phyloP scores from a whole-genome alignment of 1,139 yeast genomes.

The Zygosaccharomyces pseudobailii region DNA sequence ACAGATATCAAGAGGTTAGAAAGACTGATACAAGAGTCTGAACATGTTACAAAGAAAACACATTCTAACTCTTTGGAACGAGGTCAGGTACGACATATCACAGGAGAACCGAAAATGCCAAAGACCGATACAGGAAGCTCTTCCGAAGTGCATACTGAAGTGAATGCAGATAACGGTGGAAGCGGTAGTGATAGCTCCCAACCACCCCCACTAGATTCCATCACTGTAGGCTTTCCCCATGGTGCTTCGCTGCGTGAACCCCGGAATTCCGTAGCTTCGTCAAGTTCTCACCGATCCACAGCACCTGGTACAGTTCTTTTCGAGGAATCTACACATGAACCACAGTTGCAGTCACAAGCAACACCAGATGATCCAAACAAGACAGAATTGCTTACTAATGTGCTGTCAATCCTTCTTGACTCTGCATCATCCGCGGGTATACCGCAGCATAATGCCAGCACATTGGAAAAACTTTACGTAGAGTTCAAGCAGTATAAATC shows the following conservation, averaged over 20 bases:
- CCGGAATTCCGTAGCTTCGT: neutral
- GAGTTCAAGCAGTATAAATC: conserved; percentile 6
- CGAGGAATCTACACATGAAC: neutral
- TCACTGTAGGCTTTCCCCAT: conserved; percentile 15
- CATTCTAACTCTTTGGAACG: neutral
- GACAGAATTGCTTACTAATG: conserved; percentile 4
- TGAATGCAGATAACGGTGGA: neutral
- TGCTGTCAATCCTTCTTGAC: neutral
- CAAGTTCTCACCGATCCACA: conserved; percentile 4
- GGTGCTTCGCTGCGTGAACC: conserved; percentile 2
- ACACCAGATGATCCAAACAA: conserved; percentile 4
- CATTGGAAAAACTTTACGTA: conserved; percentile 6
- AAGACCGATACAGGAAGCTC: neutral
- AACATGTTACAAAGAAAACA: conserved; percentile 1
- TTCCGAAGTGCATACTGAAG: neutral
- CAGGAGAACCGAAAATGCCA: neutral
- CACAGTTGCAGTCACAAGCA: neutral
- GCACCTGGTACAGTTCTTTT: neutral
- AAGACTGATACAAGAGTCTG: conserved; percentile 9
- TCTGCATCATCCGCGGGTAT: neutral
- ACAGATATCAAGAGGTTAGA: conserved; percentile 13
- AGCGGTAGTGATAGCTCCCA: conserved; percentile 3
- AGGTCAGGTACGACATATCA: neutral
- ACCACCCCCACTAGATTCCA: conserved; percentile 18
- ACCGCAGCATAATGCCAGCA: neutral